Conservation (phyloP, 352 stramenopile genomes). For the Pythium monospermum region DNA sequence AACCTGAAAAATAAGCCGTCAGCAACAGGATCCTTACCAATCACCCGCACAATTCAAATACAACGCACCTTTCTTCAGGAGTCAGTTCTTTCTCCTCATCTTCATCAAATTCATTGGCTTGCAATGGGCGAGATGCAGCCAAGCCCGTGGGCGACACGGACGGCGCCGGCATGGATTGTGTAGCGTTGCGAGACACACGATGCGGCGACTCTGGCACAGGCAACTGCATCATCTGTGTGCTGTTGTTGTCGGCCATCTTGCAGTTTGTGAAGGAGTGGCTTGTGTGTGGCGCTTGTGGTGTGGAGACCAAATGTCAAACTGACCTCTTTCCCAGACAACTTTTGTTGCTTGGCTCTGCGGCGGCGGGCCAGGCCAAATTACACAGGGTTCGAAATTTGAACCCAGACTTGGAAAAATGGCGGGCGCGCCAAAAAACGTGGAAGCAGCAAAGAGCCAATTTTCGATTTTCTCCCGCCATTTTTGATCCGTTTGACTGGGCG, state of each 20-base stretch:
- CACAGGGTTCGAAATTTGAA: conserved; percentile 23
- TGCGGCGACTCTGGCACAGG: background rate
- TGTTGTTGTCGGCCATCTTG: conserved; percentile 13
- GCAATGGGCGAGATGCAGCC: background rate
- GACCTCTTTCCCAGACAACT: background rate
- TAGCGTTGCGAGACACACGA: background rate
- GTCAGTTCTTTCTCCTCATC: conserved; percentile 6
- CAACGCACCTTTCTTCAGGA: conserved; percentile 11
- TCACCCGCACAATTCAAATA: no score
- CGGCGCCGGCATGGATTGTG: background rate
- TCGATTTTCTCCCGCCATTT: no score
- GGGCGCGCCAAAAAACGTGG: conserved; percentile 3
- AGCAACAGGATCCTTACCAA: no score
- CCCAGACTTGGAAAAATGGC: conserved; percentile 11
- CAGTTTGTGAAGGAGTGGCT: background rate
- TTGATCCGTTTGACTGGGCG: no score
- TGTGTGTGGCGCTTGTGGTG: background rate
- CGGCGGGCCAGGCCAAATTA: no score
- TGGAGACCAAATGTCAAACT: conserved; percentile 10
- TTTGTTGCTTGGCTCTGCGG: background rate
- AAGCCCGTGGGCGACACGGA: conserved; percentile 6
- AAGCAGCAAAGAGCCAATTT: no score
- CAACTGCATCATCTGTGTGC: background rate
- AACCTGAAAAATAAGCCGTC: conserved; percentile 24
- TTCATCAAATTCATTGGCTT: conserved; percentile 10